A percentile compares a stretch with the other conserved stretches of the same genome.
These are phyloP conservation scores for Jamesozyma lodderae DNA, from an alignment of 805 yeast genomes.

Conservation along the genomic window DNA sequence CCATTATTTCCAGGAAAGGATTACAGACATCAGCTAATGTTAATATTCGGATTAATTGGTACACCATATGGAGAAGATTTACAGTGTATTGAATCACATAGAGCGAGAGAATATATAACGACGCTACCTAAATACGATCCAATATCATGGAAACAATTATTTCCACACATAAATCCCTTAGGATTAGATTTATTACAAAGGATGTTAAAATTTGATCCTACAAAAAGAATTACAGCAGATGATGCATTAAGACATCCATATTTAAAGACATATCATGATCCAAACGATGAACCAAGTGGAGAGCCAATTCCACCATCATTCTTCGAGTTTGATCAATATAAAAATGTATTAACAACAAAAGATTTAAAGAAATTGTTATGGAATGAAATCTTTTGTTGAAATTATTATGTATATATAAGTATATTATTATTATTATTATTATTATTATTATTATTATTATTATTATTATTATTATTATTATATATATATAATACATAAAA, in stretches of 20 bases:
- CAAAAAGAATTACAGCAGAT: slow-evolving; percentile 70
- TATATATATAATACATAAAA: too few species aligned
- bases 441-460: too few species aligned
- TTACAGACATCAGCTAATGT: slow-evolving; percentile 81
- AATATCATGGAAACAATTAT: slow-evolving; percentile 20
- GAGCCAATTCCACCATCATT: slow-evolving; percentile 77
- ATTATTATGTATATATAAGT: too few species aligned
- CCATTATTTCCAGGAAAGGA: slow-evolving; percentile 93
- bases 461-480: too few species aligned
- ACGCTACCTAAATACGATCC: slow-evolving; percentile 55
- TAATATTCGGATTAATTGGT: slow-evolving; percentile 78
- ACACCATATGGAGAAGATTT: slow-evolving; percentile 80
- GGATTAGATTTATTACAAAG: slow-evolving; percentile 62
- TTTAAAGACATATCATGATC: slow-evolving; percentile 82
- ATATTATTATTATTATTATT: too few species aligned
- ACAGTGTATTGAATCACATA: slow-evolving; percentile 59
- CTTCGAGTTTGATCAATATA: slow-evolving; percentile 78
- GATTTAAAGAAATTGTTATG: slow-evolving; percentile 73
- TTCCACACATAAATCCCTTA: slow-evolving; percentile 48
- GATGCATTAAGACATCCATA: slow-evolving; percentile 85
- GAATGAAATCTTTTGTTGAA: slow-evolving; percentile 50
- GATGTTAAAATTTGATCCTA: slow-evolving; percentile 76
- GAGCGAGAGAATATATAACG: slow-evolving; percentile 84
- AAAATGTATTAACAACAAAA: slow-evolving; percentile 65
- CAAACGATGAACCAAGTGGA: slow-evolving; percentile 84